Base-by-base conservation (phyloP, 768 basidiomycete species). In the Leccinum boreale region DNA sequence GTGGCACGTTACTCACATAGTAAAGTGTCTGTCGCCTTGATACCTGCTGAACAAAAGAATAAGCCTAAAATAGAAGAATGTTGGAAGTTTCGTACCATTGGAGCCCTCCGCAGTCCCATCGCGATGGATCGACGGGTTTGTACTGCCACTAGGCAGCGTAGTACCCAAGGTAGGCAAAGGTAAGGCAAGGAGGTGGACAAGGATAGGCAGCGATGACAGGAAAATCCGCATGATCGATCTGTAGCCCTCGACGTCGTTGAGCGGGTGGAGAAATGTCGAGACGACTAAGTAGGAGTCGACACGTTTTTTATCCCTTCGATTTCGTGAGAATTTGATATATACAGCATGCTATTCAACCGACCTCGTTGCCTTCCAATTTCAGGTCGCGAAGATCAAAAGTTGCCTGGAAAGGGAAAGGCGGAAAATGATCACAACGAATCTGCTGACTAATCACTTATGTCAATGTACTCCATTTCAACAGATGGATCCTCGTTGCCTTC, bases 281-380 rank as follows among this genome's bases (percentile, higher is more conserved):
- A 19, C 19, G 10, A 10, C 26, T 2, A 8, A 42, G 42, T n/a
- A 3, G 5, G 11, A 45, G 15, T 12, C 4, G 12, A 19, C 0
- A 21, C 44, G 8, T 6, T 15, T 31, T 36, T 36, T 36, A 42
- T 21, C 19, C 17, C 28, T 5, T 19, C 1, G 6, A 21, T 15
- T 52, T 36, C 33, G 55, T 56, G 55, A 39, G 55, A 56, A 39
- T n/a, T n/a, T n/a, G n/a, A n/a, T n/a, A n/a, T n/a, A 36, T 26
- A 28, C n/a, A 19, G 14, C 14, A 35, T 15, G 24, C n/a, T 19
- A n/a, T n/a, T n/a, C n/a, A n/a, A n/a, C n/a, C n/a, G n/a, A 58
- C 50, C 23, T 26, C 33, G 17, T 35, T 26, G 33, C 45, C 45
- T 57, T 36, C 54, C 35, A 49, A 31, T 49, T 49, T 57, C 36